phyloP scores from a whole-genome alignment of 768 basidiomycete species.

The Hemileccinum rubropunctum region DNA sequence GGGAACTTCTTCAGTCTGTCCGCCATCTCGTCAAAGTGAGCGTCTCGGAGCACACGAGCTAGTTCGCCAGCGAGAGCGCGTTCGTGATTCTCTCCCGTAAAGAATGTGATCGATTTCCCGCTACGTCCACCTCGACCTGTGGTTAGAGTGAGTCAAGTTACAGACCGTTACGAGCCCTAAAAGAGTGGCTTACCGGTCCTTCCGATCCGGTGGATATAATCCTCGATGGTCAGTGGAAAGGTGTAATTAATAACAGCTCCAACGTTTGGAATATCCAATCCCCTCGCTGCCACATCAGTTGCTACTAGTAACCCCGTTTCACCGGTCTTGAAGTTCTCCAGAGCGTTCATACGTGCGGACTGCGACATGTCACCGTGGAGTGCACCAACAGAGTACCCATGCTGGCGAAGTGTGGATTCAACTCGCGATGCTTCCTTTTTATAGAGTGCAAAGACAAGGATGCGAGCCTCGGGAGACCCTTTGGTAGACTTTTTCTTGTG shows the following conservation, averaged over 20 bases:
- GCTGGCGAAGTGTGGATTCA: conserved; percentile 68
- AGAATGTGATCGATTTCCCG: conserved; percentile 94
- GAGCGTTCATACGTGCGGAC: conserved; percentile 73
- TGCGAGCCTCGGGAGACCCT: conserved; percentile 55
- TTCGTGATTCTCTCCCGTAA: conserved; percentile 90
- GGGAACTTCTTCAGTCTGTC: conserved; percentile 75
- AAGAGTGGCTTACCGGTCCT: conserved; percentile 61
- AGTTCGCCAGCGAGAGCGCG: conserved; percentile 87
- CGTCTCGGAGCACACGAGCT: conserved; percentile 85
- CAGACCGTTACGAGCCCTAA: neutral
- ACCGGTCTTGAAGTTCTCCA: conserved; percentile 86
- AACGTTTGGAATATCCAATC: conserved; percentile 96
- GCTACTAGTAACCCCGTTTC: conserved; percentile 83
- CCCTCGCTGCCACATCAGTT: conserved; percentile 96
- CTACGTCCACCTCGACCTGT: conserved; percentile 84
- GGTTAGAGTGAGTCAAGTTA: neutral
- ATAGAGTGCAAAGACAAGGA: conserved; percentile 93
- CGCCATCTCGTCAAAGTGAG: conserved; percentile 73
- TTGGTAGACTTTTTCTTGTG: conserved; percentile 61
- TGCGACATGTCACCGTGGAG: conserved; percentile 94
- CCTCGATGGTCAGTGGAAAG: conserved; percentile 95
- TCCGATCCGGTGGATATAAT: conserved; percentile 88
- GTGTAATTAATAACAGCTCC: conserved; percentile 94
- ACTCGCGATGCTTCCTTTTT: conserved; percentile 97
- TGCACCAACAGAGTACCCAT: conserved; percentile 76